Conservation (phyloP, 164 flowering plant genomes). For the Santalum album region DNA sequence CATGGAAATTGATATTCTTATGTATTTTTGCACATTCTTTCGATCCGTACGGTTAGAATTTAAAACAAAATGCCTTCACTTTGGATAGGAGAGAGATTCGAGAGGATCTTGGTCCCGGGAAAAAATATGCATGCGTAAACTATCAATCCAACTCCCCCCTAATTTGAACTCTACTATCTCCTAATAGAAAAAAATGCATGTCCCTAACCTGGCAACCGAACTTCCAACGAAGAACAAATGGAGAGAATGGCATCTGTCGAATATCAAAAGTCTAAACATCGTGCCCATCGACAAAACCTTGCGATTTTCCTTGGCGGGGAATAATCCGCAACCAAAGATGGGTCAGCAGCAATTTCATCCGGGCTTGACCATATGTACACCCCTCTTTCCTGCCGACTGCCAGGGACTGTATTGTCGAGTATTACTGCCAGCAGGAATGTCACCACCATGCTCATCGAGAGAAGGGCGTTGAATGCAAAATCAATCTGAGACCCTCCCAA, state of each 20-base stretch:
- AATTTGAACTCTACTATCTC: no score
- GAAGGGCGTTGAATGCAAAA: slow-evolving; percentile 61
- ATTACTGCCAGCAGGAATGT: slow-evolving; percentile 65
- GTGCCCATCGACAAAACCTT: slow-evolving; percentile 36
- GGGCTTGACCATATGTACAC: slow-evolving; percentile 75
- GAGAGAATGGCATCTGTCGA: background rate
- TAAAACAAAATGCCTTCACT: no score
- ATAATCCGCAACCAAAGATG: slow-evolving; percentile 43
- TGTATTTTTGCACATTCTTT: no score
- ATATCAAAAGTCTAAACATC: slow-evolving; percentile 35
- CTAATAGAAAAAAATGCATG: no score
- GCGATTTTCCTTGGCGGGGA: slow-evolving; percentile 51
- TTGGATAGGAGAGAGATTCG: no score
- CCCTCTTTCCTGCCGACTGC: slow-evolving; percentile 73
- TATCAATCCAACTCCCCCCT: no score
- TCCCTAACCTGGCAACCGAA: no score
- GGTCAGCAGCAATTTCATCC: slow-evolving; percentile 45
- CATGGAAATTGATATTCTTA: no score
- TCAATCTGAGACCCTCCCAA: slow-evolving; percentile 42
- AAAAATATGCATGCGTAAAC: no score
- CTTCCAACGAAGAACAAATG: no score
- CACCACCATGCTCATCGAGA: slow-evolving; percentile 86
- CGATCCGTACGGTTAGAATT: no score
- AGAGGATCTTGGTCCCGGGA: no score
- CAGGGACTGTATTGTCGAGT: slow-evolving; percentile 86